Conservation (phyloP, 1,284 basidiomycete species). For the Anthracocystis walkeri region DNA sequence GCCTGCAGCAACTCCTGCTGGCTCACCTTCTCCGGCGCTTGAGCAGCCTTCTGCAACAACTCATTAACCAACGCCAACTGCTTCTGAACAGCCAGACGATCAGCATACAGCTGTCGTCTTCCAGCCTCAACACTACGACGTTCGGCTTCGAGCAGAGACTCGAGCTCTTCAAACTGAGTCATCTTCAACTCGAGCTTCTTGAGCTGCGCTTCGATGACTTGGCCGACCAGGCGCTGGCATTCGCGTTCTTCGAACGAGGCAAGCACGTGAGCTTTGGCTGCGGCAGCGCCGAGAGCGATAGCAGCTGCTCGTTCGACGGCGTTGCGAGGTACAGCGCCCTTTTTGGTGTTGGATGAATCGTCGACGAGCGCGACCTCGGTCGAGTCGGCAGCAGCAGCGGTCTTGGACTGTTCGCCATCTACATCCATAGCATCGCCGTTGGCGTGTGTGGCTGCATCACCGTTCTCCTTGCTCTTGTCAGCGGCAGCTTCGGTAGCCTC, state of each 20-base stretch:
- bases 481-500: constrained; percentile 12
- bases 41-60: constrained; percentile 59
- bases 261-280: constrained; percentile 84
- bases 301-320: constrained; percentile 65
- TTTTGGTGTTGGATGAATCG: constrained; percentile 22
- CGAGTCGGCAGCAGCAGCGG: constrained; percentile 9
- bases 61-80: constrained; percentile 65
- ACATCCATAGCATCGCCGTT: constrained; percentile 67
- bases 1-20: constrained; percentile 53
- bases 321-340: constrained; percentile 55
- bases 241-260: constrained; percentile 86
- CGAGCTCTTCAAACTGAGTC: constrained; percentile 67
- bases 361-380: constrained; percentile 21
- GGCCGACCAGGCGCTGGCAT: constrained; percentile 82
- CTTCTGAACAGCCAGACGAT: constrained; percentile 64
- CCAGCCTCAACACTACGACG: constrained; percentile 61
- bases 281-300: constrained; percentile 81
- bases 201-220: constrained; percentile 89
- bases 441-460: constrained; percentile 72
- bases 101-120: constrained; percentile 63
- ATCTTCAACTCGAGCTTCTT: constrained; percentile 81
- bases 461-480: constrained; percentile 54
- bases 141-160: constrained; percentile 65
- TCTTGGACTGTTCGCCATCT: constrained; percentile 48
- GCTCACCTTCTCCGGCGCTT: constrained; percentile 52